These are phyloP conservation scores for Pisolithus tinctorius DNA, from an alignment of 768 basidiomycete species.

Conservation along the genomic window DNA sequence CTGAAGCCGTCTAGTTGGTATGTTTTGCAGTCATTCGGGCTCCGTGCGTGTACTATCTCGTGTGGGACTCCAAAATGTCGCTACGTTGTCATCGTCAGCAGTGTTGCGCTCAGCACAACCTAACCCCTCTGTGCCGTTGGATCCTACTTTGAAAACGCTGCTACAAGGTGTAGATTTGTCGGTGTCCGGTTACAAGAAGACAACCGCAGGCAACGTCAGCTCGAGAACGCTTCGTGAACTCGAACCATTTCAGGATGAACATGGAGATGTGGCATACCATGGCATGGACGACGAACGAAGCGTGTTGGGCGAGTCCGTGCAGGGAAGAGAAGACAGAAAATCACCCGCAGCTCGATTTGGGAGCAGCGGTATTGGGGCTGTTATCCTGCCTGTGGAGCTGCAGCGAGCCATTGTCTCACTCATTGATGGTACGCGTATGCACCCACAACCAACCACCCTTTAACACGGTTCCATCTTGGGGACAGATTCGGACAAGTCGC, in stretches of 20 bases:
- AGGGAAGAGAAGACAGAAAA: constrained; percentile 40
- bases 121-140: constrained; percentile 58
- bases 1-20: not conserved
- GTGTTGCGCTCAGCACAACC: constrained; percentile 32
- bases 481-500: constrained; percentile 56
- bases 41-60: constrained; percentile 20
- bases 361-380: constrained; percentile 61
- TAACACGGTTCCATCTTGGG: constrained; percentile 6
- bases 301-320: constrained; percentile 16
- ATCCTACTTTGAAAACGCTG: constrained; percentile 56
- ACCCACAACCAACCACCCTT: not conserved
- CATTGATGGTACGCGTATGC: constrained; percentile 49
- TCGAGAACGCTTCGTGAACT: constrained; percentile 41
- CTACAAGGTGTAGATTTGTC: constrained; percentile 66
- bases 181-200: constrained; percentile 33
- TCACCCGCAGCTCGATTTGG: constrained; percentile 83
- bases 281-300: constrained; percentile 30
- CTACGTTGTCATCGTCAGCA: constrained; percentile 28
- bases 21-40: constrained; percentile 19
- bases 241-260: constrained; percentile 39
- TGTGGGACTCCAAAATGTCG: constrained; percentile 16
- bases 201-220: constrained; percentile 17
- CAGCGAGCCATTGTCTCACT: constrained; percentile 56
- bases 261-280: constrained; percentile 25
- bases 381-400: constrained; percentile 68